phyloP scores from a whole-genome alignment of 192 early-diverging fungal genomes.

The Linnemannia schmuckeri region DNA sequence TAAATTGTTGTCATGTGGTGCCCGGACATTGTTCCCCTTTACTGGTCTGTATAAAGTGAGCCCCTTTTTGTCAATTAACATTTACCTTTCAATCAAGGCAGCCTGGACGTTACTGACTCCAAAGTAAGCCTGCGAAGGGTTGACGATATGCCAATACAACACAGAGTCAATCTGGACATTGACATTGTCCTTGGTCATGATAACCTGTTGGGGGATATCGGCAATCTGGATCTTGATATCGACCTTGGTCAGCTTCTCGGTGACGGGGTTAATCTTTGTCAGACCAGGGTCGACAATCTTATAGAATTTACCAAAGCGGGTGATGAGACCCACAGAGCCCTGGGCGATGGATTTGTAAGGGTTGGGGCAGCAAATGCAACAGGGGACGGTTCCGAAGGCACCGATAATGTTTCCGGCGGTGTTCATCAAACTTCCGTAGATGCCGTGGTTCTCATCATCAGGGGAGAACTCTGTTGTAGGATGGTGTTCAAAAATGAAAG shows the following conservation, averaged over 20 bases:
- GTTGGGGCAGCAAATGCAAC: slow-evolving; percentile 67
- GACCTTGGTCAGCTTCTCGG: slow-evolving; percentile 52
- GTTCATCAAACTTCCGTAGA: slow-evolving; percentile 66
- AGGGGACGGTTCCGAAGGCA: slow-evolving; percentile 62
- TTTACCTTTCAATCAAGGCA: slow-evolving; percentile 83
- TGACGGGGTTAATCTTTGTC: slow-evolving; percentile 64
- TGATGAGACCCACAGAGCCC: slow-evolving; percentile 75
- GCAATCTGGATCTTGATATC: slow-evolving; percentile 61
- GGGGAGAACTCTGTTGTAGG: slow-evolving; percentile 56
- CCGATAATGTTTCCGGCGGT: slow-evolving; percentile 57
- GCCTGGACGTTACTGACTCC: slow-evolving; percentile 82
- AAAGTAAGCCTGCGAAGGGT: slow-evolving; percentile 82
- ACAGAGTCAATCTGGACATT: slow-evolving; percentile 86
- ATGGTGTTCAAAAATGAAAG: slow-evolving; percentile 59
- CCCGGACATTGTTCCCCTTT: not conserved
- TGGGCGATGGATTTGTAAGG: slow-evolving; percentile 75
- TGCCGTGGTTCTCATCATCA: slow-evolving; percentile 52
- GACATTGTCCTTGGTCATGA: slow-evolving; percentile 94
- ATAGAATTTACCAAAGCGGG: slow-evolving; percentile 70
- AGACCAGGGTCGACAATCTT: slow-evolving; percentile 62
- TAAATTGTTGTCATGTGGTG: not conserved
- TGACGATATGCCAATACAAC: slow-evolving; percentile 83
- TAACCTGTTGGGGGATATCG: slow-evolving; percentile 71
- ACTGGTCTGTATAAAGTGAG: not conserved
- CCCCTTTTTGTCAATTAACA: not conserved